Conservation (phyloP, 1,284 basidiomycete species). For the Exobasidium cylindrosporum region DNA sequence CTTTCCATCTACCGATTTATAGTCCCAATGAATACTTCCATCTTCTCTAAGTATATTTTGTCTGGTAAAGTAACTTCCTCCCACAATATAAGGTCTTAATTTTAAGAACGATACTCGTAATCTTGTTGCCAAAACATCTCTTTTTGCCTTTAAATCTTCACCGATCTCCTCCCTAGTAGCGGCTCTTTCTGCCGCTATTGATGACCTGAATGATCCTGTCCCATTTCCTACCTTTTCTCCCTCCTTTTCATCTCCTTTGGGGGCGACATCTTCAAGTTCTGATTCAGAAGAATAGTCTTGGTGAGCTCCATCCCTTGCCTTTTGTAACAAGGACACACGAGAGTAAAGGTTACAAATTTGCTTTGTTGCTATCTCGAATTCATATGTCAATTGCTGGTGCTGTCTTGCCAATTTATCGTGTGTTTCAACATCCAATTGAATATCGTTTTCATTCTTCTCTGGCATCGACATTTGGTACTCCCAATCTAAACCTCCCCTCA, state of each 20-base stretch:
- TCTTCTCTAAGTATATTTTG: constrained; percentile 29
- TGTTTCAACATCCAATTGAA: constrained; percentile 25
- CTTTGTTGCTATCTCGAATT: constrained; percentile 37
- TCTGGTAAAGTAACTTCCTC: constrained; percentile 36
- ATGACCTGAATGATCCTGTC: too few relatives aligned
- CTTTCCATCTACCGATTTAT: constrained; percentile 30
- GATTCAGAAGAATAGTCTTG: not conserved
- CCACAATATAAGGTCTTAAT: constrained; percentile 40
- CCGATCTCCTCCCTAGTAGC: constrained; percentile 27
- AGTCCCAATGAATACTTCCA: constrained; percentile 38
- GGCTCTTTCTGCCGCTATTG: too few relatives aligned
- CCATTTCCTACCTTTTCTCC: constrained; percentile 10
- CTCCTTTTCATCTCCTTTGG: constrained; percentile 18
- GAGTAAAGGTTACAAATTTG: constrained; percentile 13
- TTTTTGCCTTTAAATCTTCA: constrained; percentile 31
- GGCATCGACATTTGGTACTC: constrained; percentile 25
- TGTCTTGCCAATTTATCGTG: constrained; percentile 21
- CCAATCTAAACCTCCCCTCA: constrained; percentile 42
- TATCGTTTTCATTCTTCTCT: constrained; percentile 34
- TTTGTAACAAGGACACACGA: not conserved
- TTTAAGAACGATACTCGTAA: constrained; percentile 45
- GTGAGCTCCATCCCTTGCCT: constrained; percentile 18
- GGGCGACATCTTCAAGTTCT: not conserved
- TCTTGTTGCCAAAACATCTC: constrained; percentile 45
- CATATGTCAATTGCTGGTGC: constrained; percentile 26